Conservation (phyloP, 371 early-diverging fungal genomes). For the Mortierella sp. region DNA sequence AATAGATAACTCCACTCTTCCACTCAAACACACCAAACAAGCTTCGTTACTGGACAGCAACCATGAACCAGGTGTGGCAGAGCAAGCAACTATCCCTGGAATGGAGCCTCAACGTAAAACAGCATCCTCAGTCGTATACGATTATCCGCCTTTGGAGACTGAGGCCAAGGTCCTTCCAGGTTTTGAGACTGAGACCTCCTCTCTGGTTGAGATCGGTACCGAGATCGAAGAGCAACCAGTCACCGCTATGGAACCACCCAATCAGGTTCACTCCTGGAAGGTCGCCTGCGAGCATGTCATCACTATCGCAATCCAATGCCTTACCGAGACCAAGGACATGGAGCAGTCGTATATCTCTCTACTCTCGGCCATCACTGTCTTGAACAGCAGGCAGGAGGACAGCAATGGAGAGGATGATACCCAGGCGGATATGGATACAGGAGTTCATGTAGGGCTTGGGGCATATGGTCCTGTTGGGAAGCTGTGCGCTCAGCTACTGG, state of each 20-base stretch:
- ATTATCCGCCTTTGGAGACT: neutral
- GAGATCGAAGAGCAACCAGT: neutral
- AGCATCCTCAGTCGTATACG: neutral
- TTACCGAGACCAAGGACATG: constrained; percentile 22
- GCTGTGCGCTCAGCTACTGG: constrained; percentile 15
- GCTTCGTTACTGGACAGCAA: neutral
- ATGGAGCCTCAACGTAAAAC: neutral
- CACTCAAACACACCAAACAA: neutral
- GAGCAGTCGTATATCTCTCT: constrained; percentile 33
- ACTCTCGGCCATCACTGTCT: constrained; percentile 24
- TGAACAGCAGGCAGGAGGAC: constrained; percentile 2
- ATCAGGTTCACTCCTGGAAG: constrained; percentile 14
- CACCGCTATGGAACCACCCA: neutral
- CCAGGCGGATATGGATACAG: neutral
- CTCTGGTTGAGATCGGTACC: neutral
- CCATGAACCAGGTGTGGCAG: neutral
- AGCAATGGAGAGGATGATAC: neutral
- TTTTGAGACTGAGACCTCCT: neutral
- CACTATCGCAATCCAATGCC: constrained; percentile 20
- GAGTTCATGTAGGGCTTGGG: no score
- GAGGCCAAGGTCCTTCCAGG: neutral
- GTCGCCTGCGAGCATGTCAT: constrained; percentile 9
- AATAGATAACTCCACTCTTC: neutral
- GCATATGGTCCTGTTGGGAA: neutral
- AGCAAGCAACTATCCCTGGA: neutral